phyloP scores from a whole-genome alignment of 2,329 filamentous ascomycete genomes.

The Talaromyces sp. region DNA sequence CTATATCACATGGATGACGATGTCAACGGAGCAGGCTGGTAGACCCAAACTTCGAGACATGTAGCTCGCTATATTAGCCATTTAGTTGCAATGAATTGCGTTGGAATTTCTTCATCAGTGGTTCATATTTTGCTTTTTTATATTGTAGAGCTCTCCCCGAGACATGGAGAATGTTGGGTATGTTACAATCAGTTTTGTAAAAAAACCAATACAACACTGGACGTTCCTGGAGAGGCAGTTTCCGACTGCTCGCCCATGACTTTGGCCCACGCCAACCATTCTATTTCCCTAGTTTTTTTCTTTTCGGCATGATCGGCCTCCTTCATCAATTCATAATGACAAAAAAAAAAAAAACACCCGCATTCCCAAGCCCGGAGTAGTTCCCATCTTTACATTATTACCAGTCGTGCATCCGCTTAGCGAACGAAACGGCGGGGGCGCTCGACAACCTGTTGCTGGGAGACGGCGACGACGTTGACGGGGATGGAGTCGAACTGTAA shows the following conservation, averaged over 20 bases:
- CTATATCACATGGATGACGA: conserved; percentile 45
- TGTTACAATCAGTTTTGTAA: neutral
- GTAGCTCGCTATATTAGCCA: neutral
- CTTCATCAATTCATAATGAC: neutral
- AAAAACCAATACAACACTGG: neutral
- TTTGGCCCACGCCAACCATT: neutral
- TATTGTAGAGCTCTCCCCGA: neutral
- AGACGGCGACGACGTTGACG: conserved; percentile 88
- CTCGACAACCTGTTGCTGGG: conserved; percentile 82
- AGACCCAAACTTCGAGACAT: neutral
- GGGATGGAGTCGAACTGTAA: conserved; percentile 89
- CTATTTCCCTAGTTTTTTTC: neutral
- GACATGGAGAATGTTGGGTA: neutral
- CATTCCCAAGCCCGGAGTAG: neutral
- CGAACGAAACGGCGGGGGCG: conserved; percentile 67
- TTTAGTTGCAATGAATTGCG: neutral
- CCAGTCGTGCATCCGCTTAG: neutral
- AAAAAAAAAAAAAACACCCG: neutral
- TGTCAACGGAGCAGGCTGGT: neutral
- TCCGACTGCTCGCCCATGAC: neutral
- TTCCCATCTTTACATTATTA: neutral
- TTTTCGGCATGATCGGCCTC: neutral
- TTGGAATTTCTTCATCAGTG: neutral
- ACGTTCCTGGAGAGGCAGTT: neutral
- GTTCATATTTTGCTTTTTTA: neutral